Evolutionary conservation across 768 basidiomycete genomes (phyloP).

Genomic region (Boletus rubescentipes): DNA sequence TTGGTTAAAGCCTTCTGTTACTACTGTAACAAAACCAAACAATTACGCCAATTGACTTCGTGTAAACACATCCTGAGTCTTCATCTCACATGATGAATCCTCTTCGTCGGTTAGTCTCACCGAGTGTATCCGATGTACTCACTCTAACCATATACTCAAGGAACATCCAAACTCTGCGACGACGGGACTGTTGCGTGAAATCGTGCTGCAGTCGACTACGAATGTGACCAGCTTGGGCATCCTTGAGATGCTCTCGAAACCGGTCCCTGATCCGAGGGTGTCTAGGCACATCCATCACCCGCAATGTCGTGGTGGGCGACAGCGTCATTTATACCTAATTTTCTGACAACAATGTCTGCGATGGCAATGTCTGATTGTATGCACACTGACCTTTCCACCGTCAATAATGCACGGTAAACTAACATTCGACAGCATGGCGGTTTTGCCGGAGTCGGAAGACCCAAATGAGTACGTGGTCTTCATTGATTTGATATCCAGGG

Average conservation of each 20-base stretch:
- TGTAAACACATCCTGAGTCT: background rate
- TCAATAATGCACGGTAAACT: conserved; percentile 28
- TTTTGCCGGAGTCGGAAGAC: conserved; percentile 77
- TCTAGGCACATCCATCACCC: conserved; percentile 77
- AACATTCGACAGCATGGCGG: conserved; percentile 70
- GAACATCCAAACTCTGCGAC: conserved; percentile 57
- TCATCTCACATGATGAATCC: conserved; percentile 24
- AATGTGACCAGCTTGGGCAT: conserved; percentile 70
- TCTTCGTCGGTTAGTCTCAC: conserved; percentile 42
- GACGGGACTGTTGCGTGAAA: conserved; percentile 70
- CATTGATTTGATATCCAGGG: background rate
- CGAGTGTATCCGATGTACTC: conserved; percentile 8
- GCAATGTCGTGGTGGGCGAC: conserved; percentile 44
- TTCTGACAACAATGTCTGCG: conserved; percentile 75
- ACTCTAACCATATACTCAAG: conserved; percentile 42
- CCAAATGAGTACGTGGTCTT: conserved; percentile 77
- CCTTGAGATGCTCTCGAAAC: conserved; percentile 59
- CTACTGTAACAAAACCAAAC: conserved; percentile 24
- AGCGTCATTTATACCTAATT: conserved; percentile 54
- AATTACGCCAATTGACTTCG: conserved; percentile 4
- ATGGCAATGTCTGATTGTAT: conserved; percentile 61
- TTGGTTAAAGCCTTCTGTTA: conserved; percentile 14
- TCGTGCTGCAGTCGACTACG: conserved; percentile 75
- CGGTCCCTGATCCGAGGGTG: conserved; percentile 79
- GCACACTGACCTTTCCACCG: conserved; percentile 48